Percentiles rank a stretch among this genome's conserved stretches.
These are phyloP conservation scores for Aleurites moluccanus DNA, from an alignment of 441 rosid species.

Conservation along the genomic window DNA sequence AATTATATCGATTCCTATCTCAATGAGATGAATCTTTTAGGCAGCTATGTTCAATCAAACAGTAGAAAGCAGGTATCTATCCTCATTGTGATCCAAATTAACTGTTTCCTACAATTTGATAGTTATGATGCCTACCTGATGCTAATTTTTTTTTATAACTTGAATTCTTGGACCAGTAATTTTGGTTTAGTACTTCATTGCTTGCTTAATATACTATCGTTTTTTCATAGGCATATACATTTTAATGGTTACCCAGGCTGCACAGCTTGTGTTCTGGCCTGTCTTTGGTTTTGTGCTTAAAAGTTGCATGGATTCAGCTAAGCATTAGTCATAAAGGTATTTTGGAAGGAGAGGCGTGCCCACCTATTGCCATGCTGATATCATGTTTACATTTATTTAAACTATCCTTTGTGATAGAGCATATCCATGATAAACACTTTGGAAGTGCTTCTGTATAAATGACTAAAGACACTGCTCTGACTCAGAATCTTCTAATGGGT, in stretches of 20 bases:
- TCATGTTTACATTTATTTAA: neutral
- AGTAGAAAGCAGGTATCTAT: neutral
- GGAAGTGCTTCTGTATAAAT: neutral
- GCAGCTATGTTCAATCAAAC: neutral
- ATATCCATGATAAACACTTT: neutral
- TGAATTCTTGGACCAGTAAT: neutral
- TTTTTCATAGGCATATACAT: neutral
- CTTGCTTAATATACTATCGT: neutral
- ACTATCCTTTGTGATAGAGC: neutral
- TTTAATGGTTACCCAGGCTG: neutral
- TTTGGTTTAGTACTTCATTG: neutral
- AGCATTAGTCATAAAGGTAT: neutral
- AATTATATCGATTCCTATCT: neutral
- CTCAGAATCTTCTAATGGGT: slow-evolving; percentile 2
- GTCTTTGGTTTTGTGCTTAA: neutral
- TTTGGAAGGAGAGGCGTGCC: neutral
- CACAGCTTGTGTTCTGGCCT: neutral
- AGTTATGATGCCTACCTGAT: neutral
- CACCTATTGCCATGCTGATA: neutral
- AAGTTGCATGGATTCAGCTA: neutral
- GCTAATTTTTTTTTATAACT: neutral
- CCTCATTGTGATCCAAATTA: neutral
- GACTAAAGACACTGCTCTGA: slow-evolving; percentile 11
- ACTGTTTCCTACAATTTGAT: neutral
- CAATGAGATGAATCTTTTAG: neutral